Evolutionary conservation across 192 early-diverging fungal species (phyloP), one percentile per base, ranked within the genome.

Genomic region (Mortierella hygrophila): DNA sequence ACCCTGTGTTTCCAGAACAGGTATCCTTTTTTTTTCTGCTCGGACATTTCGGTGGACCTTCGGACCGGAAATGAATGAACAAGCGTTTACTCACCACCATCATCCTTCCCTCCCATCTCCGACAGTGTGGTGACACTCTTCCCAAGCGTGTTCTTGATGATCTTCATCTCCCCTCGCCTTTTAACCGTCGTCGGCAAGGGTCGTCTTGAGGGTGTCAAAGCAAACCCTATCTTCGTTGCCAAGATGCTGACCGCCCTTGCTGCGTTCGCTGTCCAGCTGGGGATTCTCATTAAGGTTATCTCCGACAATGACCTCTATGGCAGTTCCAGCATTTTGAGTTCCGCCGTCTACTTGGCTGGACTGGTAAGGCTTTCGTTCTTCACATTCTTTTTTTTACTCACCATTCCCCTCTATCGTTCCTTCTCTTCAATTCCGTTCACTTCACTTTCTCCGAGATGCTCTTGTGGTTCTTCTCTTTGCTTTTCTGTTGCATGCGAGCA

Each of bases 1-100:
- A 69, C 70, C 5, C 29, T 69, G 20, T 82, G 81, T 26, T 82
- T 82, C 37, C 81, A 82, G 70, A 70, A 82, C 81, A 77, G 81
- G 81, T 82, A 74, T 13, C 26, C 41, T 35, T 26, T 7, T 47
- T 18, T 74, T 70, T 29, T 72, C 13, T 69, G 21, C 55, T 26
- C 10, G 20, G 35, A 72, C 37, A 71, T 63, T n/a, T 26, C 15
- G 15, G 38, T 40, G 4, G 46, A 41, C 13, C 11, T 15, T 46
- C 0, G 13, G 13, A 15, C 44, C 10, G 13, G 13, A 46, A 46
- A 11, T 46, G 44, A 46, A 46, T 46, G 44, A n/a, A 49, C 42
- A 44, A 75, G 29, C 46, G 20, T 29, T 37, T 26, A 32, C 52
- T 13, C 32, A 29, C 63, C 47, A 42, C 29, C 13, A 40, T 54